phyloP scores from a whole-genome alignment of 2,329 filamentous ascomycete genomes.

The Didymella glomerata region DNA sequence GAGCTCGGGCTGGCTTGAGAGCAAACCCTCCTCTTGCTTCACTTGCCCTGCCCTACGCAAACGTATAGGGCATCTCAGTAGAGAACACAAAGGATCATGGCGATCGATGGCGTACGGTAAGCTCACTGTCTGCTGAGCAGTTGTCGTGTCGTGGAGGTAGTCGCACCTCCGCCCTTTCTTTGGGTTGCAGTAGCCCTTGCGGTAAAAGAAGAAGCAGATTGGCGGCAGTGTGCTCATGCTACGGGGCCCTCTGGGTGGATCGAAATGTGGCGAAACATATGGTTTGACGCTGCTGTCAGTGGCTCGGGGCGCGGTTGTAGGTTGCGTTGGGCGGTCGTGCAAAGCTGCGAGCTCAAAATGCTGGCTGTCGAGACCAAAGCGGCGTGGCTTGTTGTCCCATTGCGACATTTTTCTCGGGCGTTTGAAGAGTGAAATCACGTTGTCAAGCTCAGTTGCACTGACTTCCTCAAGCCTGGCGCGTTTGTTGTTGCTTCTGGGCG shows the following conservation, averaged over 20 bases:
- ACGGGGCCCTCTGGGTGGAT: conserved; percentile 13
- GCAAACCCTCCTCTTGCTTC: not conserved
- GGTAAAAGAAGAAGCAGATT: conserved; percentile 39
- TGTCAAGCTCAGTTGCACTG: conserved; percentile 1
- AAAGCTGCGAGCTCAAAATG: not conserved
- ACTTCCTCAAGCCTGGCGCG: conserved; percentile 2
- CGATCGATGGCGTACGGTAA: conserved; percentile 15
- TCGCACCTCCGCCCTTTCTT: conserved; percentile 20
- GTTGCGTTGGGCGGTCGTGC: not conserved
- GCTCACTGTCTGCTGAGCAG: conserved; percentile 21
- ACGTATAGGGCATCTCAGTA: conserved; percentile 30
- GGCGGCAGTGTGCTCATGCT: not conserved
- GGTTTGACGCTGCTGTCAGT: not conserved
- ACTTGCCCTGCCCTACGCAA: not conserved
- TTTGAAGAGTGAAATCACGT: not conserved
- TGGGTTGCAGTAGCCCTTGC: conserved; percentile 30
- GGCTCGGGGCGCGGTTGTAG: no score
- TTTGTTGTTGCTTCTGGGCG: not conserved
- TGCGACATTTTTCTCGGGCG: conserved; percentile 1
- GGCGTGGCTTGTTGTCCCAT: conserved; percentile 1
- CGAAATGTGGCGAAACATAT: not conserved
- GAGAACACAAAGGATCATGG: conserved; percentile 16
- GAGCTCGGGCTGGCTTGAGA: not conserved
- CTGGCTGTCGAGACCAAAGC: not conserved
- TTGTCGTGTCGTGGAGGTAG: conserved; percentile 24